Conservation (phyloP, 2,329 filamentous ascomycete species). For the Septoria petroselini region DNA sequence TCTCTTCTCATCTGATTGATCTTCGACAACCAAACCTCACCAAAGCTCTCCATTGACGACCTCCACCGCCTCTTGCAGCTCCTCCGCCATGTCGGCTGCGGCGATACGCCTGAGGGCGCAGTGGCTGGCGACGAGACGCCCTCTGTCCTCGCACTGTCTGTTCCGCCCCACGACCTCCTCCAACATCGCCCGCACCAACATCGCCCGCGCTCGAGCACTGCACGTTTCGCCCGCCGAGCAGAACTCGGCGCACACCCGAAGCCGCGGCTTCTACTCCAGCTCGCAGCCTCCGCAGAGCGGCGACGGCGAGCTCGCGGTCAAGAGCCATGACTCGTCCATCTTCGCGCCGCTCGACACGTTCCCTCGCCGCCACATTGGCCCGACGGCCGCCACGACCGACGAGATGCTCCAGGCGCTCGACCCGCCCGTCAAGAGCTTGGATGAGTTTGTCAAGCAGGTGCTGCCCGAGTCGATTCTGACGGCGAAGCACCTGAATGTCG, state of each 20-base stretch:
- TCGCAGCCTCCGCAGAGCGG: conserved; percentile 27
- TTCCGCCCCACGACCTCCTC: conserved; percentile 16
- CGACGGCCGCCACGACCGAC: conserved; percentile 64
- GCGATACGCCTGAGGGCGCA: conserved; percentile 36
- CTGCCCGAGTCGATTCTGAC: conserved; percentile 77
- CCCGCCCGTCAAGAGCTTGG: conserved; percentile 68
- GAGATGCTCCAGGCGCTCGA: conserved; percentile 79
- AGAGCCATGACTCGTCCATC: conserved; percentile 32
- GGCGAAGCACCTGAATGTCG: conserved; percentile 59
- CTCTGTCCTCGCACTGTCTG: conserved; percentile 33
- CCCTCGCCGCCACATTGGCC: conserved; percentile 81
- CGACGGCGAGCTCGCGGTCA: conserved; percentile 25
- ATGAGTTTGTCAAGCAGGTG: conserved; percentile 81
- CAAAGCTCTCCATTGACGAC: too few relatives aligned
- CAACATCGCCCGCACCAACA: neutral
- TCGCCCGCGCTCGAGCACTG: conserved; percentile 14
- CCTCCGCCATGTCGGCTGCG: conserved; percentile 27
- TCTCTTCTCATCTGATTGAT: too few relatives aligned
- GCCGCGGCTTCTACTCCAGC: conserved; percentile 34
- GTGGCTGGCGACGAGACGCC: conserved; percentile 35
- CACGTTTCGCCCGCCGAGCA: conserved; percentile 13
- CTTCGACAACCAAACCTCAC: too few relatives aligned
- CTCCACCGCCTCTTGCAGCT: too few relatives aligned
- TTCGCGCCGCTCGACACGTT: conserved; percentile 62
- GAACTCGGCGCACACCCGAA: conserved; percentile 12